Percentiles rank a stretch among this genome's conserved stretches.
Conservation (phyloP, 2,329 filamentous ascomycete genomes). For the Volutella citrinella region DNA sequence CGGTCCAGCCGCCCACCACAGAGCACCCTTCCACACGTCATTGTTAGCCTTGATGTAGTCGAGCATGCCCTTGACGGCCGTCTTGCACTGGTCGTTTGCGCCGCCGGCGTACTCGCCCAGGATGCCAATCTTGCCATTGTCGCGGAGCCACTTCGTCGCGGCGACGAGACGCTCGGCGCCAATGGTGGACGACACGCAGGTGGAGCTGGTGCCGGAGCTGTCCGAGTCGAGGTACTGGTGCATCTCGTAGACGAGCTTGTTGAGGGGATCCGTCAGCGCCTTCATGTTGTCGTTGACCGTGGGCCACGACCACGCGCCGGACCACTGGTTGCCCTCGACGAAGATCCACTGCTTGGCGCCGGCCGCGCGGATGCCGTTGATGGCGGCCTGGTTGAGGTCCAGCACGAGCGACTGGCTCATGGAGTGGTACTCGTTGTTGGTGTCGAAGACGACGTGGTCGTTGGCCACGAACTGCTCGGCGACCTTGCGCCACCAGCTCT, state of each 20-base stretch:
- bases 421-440: conserved; percentile 65
- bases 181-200: conserved; percentile 48
- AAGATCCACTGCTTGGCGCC: conserved; percentile 59
- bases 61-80: conserved; percentile 50
- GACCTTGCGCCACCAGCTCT: conserved; percentile 55
- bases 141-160: conserved; percentile 53
- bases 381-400: conserved; percentile 62
- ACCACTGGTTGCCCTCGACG: conserved; percentile 54
- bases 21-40: conserved; percentile 56
- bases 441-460: conserved; percentile 58
- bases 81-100: conserved; percentile 48
- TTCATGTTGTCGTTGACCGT: conserved; percentile 39
- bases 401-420: conserved; percentile 59
- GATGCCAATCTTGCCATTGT: conserved; percentile 52
- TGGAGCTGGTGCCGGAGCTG: conserved; percentile 45
- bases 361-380: conserved; percentile 57
- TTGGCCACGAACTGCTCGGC: conserved; percentile 52
- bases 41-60: conserved; percentile 50
- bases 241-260: conserved; percentile 57
- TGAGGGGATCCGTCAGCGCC: conserved; percentile 44
- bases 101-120: conserved; percentile 57
- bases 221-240: conserved; percentile 59
- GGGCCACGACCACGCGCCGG: conserved; percentile 47
- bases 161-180: conserved; percentile 46
- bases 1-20: conserved; percentile 58